Conservation (phyloP, 139 green algal genomes). For the Ulvella scutata region DNA sequence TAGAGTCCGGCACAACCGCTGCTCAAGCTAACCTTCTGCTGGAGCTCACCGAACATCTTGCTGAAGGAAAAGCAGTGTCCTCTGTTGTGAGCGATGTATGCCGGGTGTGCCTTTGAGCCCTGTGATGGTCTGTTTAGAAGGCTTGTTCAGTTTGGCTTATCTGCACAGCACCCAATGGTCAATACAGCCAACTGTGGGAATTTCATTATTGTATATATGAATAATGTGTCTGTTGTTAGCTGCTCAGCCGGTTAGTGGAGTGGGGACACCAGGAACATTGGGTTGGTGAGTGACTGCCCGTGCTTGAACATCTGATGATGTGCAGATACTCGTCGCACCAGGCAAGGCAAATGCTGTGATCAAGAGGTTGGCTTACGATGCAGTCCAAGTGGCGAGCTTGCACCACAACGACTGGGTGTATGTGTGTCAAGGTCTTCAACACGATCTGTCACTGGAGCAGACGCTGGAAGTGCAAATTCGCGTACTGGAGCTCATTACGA, state of each 20-base stretch:
- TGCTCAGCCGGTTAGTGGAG: no score
- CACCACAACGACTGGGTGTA: constrained; percentile 3
- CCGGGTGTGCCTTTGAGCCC: no score
- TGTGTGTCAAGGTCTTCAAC: background rate
- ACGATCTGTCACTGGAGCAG: background rate
- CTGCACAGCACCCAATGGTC: no score
- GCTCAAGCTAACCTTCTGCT: background rate
- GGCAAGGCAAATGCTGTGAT: background rate
- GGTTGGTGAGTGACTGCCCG: no score
- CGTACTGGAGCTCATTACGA: background rate
- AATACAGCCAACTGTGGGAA: no score
- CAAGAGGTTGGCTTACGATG: constrained; percentile 1
- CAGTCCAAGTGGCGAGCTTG: background rate
- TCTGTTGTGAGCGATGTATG: background rate
- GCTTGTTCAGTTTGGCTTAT: no score
- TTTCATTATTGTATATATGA: no score
- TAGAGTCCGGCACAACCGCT: background rate
- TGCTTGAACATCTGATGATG: background rate
- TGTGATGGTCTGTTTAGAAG: no score
- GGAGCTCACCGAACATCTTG: background rate
- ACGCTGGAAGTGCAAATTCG: background rate
- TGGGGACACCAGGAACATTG: no score
- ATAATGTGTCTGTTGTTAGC: no score
- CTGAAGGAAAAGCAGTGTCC: background rate
- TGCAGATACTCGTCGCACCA: background rate